A percentile compares a stretch with the other conserved stretches of the same genome.
Evolutionary conservation across 768 basidiomycete species (phyloP).

Genomic region (Exidia glandulosa): DNA sequence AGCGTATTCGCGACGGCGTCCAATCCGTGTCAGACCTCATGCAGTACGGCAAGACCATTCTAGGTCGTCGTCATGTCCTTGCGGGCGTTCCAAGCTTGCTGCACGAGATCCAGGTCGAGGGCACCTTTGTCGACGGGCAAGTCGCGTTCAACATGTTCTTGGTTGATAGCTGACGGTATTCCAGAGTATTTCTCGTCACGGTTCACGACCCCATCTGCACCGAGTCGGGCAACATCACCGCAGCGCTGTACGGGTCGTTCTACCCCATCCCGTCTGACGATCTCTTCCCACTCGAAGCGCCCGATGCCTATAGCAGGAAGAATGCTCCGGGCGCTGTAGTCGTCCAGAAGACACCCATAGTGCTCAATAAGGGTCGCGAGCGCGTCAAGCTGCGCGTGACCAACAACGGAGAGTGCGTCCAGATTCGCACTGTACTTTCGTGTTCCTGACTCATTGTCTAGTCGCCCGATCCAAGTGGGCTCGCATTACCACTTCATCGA

Average conservation of each 20-base stretch:
- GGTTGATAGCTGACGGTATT: background rate
- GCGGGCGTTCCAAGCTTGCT: constrained; percentile 64
- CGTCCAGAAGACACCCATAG: constrained; percentile 49
- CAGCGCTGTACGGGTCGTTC: constrained; percentile 94
- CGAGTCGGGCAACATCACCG: constrained; percentile 59
- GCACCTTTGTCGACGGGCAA: constrained; percentile 81
- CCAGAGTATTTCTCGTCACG: constrained; percentile 87
- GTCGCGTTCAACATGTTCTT: constrained; percentile 11
- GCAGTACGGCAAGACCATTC: constrained; percentile 79
- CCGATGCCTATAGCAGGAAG: constrained; percentile 37
- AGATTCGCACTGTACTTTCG: constrained; percentile 33
- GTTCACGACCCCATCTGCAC: constrained; percentile 92
- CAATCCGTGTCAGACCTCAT: constrained; percentile 85
- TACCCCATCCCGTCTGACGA: constrained; percentile 63
- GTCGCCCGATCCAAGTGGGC: constrained; percentile 46
- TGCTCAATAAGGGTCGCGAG: constrained; percentile 65
- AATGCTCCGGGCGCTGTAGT: constrained; percentile 69
- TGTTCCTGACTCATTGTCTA: constrained; percentile 5
- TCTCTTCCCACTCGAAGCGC: constrained; percentile 48
- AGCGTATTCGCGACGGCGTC: constrained; percentile 83
- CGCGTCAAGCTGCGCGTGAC: constrained; percentile 47
- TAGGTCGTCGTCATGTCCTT: constrained; percentile 84
- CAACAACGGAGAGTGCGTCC: constrained; percentile 87
- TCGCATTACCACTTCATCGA: constrained; percentile 94
- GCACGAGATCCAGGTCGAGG: constrained; percentile 89